phyloP scores from a whole-genome alignment of 345 rosid genomes.

The Eucalyptus cloeziana region DNA sequence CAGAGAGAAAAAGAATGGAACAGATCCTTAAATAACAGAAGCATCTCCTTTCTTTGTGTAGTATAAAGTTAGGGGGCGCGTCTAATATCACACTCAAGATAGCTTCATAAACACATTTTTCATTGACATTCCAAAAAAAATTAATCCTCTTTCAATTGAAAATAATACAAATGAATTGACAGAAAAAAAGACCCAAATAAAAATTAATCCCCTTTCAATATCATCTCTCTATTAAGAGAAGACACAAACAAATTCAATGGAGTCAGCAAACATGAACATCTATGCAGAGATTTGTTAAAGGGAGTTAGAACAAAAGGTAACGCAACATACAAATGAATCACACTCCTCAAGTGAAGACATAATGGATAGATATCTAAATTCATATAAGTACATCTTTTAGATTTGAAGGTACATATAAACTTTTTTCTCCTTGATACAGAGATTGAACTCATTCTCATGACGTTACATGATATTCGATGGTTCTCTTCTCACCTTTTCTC shows the following conservation, averaged over 20 bases:
- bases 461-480: fast-evolving
- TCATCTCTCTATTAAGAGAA: background rate
- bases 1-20: background rate
- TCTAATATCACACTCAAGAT: background rate
- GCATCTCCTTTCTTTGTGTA: background rate
- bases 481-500: background rate
- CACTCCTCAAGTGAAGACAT: background rate
- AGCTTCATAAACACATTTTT: background rate
- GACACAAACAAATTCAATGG: background rate
- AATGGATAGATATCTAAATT: background rate
- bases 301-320: background rate
- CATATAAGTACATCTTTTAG: background rate
- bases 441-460: background rate
- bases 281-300: background rate
- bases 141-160: background rate
- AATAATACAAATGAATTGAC: background rate
- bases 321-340: background rate
- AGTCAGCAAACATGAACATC: background rate
- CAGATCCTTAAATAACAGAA: background rate
- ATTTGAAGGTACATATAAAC: background rate
- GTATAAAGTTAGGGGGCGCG: background rate
- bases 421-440: background rate
- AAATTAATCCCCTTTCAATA: background rate
- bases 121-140: background rate
- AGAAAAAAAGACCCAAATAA: background rate